Percentiles rank a stretch among this genome's conserved stretches.
Conservation (phyloP, 2,329 filamentous ascomycete genomes). For the Penicillium glabrum region DNA sequence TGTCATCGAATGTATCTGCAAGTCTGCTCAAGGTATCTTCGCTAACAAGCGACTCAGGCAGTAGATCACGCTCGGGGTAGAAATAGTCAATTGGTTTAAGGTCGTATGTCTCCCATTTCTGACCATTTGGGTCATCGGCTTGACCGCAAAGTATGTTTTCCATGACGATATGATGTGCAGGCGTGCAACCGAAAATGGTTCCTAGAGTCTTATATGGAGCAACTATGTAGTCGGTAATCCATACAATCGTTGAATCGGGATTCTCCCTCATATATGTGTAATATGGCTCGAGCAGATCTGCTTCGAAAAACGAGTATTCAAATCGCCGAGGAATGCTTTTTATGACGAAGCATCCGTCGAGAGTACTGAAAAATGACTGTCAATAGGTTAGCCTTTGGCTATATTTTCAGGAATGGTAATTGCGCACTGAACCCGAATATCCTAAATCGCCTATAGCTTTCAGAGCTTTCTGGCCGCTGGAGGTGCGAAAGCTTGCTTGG, state of each 20-base stretch:
- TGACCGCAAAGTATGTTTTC: slow-evolving; percentile 70
- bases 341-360: slow-evolving; percentile 66
- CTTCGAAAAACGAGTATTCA: slow-evolving; percentile 68
- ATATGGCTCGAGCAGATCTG: slow-evolving; percentile 66
- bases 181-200: slow-evolving; percentile 58
- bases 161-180: slow-evolving; percentile 75
- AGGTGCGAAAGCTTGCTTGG: slow-evolving; percentile 51
- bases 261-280: slow-evolving; percentile 62
- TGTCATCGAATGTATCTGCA: slow-evolving; percentile 67
- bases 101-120: slow-evolving; percentile 70
- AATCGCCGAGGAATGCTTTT: slow-evolving; percentile 70
- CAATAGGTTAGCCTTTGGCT: neutral
- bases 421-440: slow-evolving; percentile 65
- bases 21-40: slow-evolving; percentile 66
- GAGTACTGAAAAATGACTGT: slow-evolving; percentile 68
- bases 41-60: slow-evolving; percentile 62
- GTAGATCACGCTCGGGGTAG: slow-evolving; percentile 71
- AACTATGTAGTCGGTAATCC: slow-evolving; percentile 69
- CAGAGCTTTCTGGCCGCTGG: slow-evolving; percentile 46
- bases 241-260: slow-evolving; percentile 63
- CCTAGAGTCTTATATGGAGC: slow-evolving; percentile 59
- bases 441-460: slow-evolving; percentile 67
- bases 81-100: slow-evolving; percentile 75
- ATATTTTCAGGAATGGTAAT: neutral
- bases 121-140: slow-evolving; percentile 41